These are phyloP conservation scores for Aspergillus bridgeri DNA, from an alignment of 495 filamentous ascomycete genomes.

Conservation along the genomic window DNA sequence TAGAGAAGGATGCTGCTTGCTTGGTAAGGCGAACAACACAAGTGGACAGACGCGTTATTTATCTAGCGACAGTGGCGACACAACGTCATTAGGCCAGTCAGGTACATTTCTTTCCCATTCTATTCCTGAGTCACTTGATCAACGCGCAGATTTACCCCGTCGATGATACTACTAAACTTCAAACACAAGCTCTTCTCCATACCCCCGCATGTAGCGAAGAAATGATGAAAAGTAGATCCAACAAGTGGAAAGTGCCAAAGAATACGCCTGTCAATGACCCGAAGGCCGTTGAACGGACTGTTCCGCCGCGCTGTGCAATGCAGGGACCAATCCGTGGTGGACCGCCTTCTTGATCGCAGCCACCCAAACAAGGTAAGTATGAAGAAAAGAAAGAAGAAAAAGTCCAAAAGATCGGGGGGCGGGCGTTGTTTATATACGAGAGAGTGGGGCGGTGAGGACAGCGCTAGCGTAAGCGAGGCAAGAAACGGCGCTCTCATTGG, in stretches of 20 bases:
- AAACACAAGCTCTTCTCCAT: slow-evolving; percentile 47
- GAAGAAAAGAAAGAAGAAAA: slow-evolving; percentile 55
- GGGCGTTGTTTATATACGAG: slow-evolving; percentile 25
- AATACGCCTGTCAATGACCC: slow-evolving; percentile 67
- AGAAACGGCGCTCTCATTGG: slow-evolving; percentile 34
- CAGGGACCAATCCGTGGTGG: slow-evolving; percentile 61
- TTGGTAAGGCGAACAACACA: too few relatives aligned
- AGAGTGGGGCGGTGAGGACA: slow-evolving; percentile 4
- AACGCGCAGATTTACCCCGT: neutral
- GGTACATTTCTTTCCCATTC: neutral
- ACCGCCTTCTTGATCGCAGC: slow-evolving; percentile 59
- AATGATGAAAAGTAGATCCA: slow-evolving; percentile 53
- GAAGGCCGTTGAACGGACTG: slow-evolving; percentile 63
- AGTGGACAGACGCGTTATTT: neutral
- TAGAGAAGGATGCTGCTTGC: neutral
- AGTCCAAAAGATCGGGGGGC: slow-evolving; percentile 24
- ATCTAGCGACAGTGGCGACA: slow-evolving; percentile 2
- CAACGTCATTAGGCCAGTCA: slow-evolving; percentile 8
- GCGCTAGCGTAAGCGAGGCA: slow-evolving; percentile 50
- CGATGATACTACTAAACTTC: neutral
- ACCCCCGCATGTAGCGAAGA: slow-evolving; percentile 37
- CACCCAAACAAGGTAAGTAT: slow-evolving; percentile 73
- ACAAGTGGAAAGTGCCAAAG: slow-evolving; percentile 55
- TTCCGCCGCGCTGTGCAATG: slow-evolving; percentile 75
- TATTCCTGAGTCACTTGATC: too few relatives aligned